Evolutionary conservation across 2,329 filamentous ascomycete species (phyloP).

Genomic region (Botrytis byssoidea): DNA sequence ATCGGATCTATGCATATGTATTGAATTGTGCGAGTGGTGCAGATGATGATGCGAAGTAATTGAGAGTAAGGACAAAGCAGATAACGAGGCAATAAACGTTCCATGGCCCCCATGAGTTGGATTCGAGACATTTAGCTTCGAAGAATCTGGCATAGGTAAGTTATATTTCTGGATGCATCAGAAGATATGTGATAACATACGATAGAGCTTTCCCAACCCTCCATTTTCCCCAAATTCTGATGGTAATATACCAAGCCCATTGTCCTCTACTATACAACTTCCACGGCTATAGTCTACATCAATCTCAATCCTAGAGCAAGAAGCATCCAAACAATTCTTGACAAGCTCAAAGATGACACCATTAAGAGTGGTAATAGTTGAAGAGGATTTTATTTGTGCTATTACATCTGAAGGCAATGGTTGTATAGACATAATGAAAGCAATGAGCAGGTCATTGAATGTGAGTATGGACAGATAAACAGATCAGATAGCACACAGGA

Average conservation of each 20-base stretch:
- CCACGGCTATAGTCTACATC: constrained; percentile 73
- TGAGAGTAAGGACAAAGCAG: constrained; percentile 71
- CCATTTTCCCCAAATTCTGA: constrained; percentile 69
- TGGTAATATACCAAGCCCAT: constrained; percentile 75
- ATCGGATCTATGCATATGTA: constrained; percentile 69
- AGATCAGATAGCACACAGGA: neutral
- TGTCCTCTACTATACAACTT: constrained; percentile 77
- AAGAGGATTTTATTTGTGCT: constrained; percentile 81
- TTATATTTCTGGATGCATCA: constrained; percentile 21
- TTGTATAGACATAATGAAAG: constrained; percentile 54
- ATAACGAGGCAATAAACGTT: constrained; percentile 73
- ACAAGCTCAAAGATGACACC: constrained; percentile 69
- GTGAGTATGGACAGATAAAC: neutral
- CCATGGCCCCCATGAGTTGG: constrained; percentile 66
- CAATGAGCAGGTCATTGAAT: neutral
- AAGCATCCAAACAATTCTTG: constrained; percentile 82
- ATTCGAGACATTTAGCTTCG: constrained; percentile 56
- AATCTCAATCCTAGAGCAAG: constrained; percentile 65
- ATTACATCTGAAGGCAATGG: constrained; percentile 68
- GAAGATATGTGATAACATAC: constrained; percentile 49
- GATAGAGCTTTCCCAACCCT: constrained; percentile 69
- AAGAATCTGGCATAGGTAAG: constrained; percentile 62
- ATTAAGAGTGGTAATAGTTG: constrained; percentile 72
- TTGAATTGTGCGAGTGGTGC: constrained; percentile 59
- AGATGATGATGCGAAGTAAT: constrained; percentile 69